phyloP scores from a whole-genome alignment of 2,329 filamentous ascomycete species.

The Aspergillus jensenii region DNA sequence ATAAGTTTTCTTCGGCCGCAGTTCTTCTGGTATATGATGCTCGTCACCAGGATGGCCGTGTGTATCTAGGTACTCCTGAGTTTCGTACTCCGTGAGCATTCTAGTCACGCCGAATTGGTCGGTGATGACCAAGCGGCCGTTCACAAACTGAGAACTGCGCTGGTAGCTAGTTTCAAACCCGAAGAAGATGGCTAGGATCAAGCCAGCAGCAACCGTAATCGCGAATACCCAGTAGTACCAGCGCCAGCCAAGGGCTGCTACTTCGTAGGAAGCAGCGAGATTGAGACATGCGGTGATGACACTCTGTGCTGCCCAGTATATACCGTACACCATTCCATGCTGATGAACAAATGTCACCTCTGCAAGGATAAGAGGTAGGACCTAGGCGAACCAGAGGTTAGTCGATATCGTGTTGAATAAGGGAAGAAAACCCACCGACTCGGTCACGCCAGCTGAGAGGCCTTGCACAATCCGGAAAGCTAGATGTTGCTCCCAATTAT shows the following conservation, averaged over 20 bases:
- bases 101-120: slow-evolving; percentile 43
- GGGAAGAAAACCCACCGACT: slow-evolving; percentile 25
- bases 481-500: slow-evolving; percentile 38
- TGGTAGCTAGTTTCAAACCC: slow-evolving; percentile 43
- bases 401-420: not conserved
- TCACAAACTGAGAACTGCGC: slow-evolving; percentile 33
- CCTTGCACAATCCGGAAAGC: slow-evolving; percentile 38
- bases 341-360: slow-evolving; percentile 45
- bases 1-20: slow-evolving; percentile 6
- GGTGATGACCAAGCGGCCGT: slow-evolving; percentile 38
- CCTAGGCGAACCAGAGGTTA: slow-evolving; percentile 5
- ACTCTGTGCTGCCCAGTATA: slow-evolving; percentile 44
- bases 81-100: slow-evolving; percentile 32
- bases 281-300: slow-evolving; percentile 33
- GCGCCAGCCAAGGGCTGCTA: slow-evolving; percentile 37
- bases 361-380: slow-evolving; percentile 41
- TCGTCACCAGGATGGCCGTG: not conserved
- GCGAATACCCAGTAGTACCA: slow-evolving; percentile 46
- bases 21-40: not conserved
- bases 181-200: slow-evolving; percentile 40
- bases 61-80: slow-evolving; percentile 12
- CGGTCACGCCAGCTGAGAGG: slow-evolving; percentile 40
- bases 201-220: slow-evolving; percentile 34
- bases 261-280: slow-evolving; percentile 37
- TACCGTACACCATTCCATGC: slow-evolving; percentile 35